Evolutionary conservation across 2,329 filamentous ascomycete genomes (phyloP), one percentile per base, ranked within the genome.

Genomic region (Colletotrichum sp.): DNA sequence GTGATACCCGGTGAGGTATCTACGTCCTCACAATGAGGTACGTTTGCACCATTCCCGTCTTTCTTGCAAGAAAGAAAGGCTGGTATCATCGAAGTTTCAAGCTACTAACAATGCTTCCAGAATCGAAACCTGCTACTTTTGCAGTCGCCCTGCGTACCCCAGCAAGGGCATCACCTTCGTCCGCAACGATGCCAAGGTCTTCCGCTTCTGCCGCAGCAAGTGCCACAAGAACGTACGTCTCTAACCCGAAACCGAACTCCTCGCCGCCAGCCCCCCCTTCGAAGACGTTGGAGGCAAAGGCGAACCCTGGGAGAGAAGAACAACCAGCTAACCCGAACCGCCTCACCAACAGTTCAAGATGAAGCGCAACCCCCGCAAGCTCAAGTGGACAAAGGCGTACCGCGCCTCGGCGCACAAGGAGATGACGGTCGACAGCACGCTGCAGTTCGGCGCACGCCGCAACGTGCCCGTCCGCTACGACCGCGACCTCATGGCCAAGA

Each of bases 311-410:
- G 13, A 34, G 7, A 6, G 32, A 34, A 34, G 13, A 34, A 15
- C 34, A 39, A 28, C 8, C n/a, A 9, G 36, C 34, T 62, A 36
- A 62, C 39, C 24, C 32, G 49, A 57, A 16, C 12, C 26, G 6
- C 57, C 26, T 60, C 21, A 2, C 59, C 30, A 70, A 72, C 39
- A 76, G 66, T 98, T 98, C 92, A 97, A 98, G 88, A 98, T 98
- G 95, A 98, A 98, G 94, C 93, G 97, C 80, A 98, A 99, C 88
- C 96, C 96, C 44, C 93, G 96, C 85, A 98, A 98, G 87, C 92
- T 99, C 81, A 97, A 96, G 87, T 98, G 96, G 97, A 98, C 96
- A 78, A 98, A 98, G 90, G 93, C 95, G 68, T 96, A 96, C 91
- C 94, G 96, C 83, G 94, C 93, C 84, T 92, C 94, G n/a, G 92